A percentile compares a stretch with the other conserved stretches of the same genome.
phyloP scores from a whole-genome alignment of 192 early-diverging fungal genomes.

The Coemansia sp. region DNA sequence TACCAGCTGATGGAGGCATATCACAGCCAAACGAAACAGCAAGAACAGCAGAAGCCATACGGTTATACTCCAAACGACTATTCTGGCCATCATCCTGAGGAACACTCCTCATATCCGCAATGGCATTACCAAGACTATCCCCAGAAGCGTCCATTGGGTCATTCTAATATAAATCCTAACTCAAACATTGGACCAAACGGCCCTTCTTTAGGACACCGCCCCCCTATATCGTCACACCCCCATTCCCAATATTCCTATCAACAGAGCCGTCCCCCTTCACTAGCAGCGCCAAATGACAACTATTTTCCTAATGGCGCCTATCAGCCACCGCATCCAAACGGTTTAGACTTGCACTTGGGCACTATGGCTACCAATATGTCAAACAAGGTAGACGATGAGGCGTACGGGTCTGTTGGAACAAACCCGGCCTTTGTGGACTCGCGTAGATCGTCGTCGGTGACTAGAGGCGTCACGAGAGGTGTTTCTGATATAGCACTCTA shows the following conservation, averaged over 20 bases:
- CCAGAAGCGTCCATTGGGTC: conserved; percentile 7
- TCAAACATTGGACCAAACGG: not conserved
- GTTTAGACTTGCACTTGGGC: not conserved
- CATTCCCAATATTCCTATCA: not conserved
- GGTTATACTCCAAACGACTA: conserved; percentile 2
- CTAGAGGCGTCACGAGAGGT: conserved; percentile 29
- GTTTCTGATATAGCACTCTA: conserved; percentile 27
- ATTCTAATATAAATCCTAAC: conserved; percentile 1
- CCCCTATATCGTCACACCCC: not conserved
- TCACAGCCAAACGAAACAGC: conserved; percentile 27
- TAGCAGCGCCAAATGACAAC: not conserved
- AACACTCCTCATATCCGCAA: conserved; percentile 8
- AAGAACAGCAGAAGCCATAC: conserved; percentile 21
- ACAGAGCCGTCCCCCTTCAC: not conserved
- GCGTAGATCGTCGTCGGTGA: conserved; percentile 36
- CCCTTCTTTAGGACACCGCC: not conserved
- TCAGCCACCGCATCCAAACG: not conserved
- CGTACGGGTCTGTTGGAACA: not conserved
- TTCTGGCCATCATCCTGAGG: not conserved
- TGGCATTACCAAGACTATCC: conserved; percentile 10
- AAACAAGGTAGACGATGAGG: not conserved
- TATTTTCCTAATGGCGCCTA: not conserved
- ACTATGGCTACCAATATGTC: not conserved
- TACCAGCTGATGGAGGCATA: conserved; percentile 46
- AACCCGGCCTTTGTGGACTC: conserved; percentile 3